Conservation (phyloP, 306 rosid genomes). For the Alnus rubra region DNA sequence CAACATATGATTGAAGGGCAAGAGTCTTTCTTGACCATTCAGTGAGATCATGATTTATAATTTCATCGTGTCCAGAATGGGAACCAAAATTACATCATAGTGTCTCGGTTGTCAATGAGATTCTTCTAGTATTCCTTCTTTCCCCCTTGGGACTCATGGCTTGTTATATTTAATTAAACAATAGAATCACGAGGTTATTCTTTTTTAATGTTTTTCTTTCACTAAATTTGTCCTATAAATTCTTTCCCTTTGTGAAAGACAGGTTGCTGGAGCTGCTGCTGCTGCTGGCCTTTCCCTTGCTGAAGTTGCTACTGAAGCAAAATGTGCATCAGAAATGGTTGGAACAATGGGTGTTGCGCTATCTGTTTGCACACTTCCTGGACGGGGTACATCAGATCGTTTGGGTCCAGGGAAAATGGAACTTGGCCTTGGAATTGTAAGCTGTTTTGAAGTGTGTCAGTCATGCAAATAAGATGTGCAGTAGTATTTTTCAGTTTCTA, state of each 20-base stretch:
- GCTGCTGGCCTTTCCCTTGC: constrained; percentile 78
- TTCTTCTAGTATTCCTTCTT: not conserved
- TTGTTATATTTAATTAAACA: not conserved
- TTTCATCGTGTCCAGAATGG: not conserved
- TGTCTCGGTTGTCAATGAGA: not conserved
- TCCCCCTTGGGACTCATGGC: not conserved
- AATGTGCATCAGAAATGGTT: constrained; percentile 78
- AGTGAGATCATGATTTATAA: not conserved
- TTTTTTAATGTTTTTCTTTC: not conserved
- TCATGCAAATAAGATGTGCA: constrained; percentile 9
- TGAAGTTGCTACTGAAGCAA: constrained; percentile 85
- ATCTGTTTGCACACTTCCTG: constrained; percentile 85
- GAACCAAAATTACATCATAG: not conserved
- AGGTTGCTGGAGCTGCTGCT: constrained; percentile 99
- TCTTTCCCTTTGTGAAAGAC: constrained; percentile 30
- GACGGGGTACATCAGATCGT: constrained; percentile 83
- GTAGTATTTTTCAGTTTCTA: not conserved
- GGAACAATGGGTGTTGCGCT: constrained; percentile 98
- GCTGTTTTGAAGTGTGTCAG: constrained; percentile 29
- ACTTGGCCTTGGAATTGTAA: constrained; percentile 94
- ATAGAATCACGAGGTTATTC: not conserved
- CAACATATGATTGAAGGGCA: not conserved
- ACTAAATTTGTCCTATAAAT: not conserved
- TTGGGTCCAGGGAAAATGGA: constrained; percentile 92
- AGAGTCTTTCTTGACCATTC: not conserved